phyloP scores from a whole-genome alignment of 2,329 filamentous ascomycete species.

The Sarocladium brachiariae region DNA sequence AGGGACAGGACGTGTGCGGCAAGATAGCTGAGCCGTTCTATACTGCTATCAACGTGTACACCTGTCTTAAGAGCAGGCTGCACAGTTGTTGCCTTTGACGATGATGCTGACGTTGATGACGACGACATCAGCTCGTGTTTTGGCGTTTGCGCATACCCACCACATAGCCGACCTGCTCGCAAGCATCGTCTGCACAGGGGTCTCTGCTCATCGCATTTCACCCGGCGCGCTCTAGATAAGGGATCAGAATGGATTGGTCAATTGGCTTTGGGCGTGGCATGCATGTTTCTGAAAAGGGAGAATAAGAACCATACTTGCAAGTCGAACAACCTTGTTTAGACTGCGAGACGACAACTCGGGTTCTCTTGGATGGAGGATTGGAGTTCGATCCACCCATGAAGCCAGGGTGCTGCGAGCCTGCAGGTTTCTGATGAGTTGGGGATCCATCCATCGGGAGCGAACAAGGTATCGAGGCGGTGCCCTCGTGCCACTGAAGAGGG shows the following conservation, averaged over 20 bases:
- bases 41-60: neutral
- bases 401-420: neutral
- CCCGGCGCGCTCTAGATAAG: constrained; percentile 1
- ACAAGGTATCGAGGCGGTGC: no score
- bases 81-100: neutral
- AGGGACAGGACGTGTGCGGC: constrained; percentile 8
- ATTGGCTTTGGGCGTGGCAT: neutral
- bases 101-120: neutral
- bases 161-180: constrained; percentile 6
- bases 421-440: neutral
- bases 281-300: neutral
- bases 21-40: constrained; percentile 8
- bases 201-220: constrained; percentile 10
- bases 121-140: neutral
- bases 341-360: constrained; percentile 9
- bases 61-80: constrained; percentile 7
- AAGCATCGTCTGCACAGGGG: constrained; percentile 9
- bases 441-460: neutral
- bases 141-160: neutral
- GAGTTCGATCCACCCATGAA: neutral
- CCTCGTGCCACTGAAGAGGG: no score
- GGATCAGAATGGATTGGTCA: no score
- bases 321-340: constrained; percentile 7
- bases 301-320: constrained; percentile 4
- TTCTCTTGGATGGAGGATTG: neutral